Conservation (phyloP, 192 early-diverging fungal species). For the Diversispora epigaea region DNA sequence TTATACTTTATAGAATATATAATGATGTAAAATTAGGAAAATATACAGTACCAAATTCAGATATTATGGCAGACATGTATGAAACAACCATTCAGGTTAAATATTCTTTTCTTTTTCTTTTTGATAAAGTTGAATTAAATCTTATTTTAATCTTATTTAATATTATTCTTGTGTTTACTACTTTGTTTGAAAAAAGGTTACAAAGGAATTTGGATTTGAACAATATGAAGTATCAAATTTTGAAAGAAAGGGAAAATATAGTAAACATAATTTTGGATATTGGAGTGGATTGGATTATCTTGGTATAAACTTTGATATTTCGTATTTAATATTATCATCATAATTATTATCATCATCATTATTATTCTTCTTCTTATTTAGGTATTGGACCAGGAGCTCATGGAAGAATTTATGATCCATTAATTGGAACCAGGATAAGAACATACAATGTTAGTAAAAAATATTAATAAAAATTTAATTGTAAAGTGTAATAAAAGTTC, state of each 20-base stretch:
- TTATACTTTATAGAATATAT: conserved; percentile 38
- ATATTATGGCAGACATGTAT: conserved; percentile 54
- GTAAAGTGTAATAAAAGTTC: not conserved
- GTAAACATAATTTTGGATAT: conserved; percentile 55
- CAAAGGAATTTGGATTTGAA: conserved; percentile 41
- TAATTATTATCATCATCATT: no score
- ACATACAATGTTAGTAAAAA: conserved; percentile 47
- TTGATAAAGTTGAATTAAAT: no score
- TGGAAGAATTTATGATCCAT: conserved; percentile 44
- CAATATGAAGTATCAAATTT: conserved; percentile 64
- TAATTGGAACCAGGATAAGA: conserved; percentile 32
- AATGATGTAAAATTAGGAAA: conserved; percentile 39
- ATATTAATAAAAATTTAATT: not conserved
- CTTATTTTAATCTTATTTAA: no score
- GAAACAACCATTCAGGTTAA: conserved; percentile 38
- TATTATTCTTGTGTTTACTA: no score
- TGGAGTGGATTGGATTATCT: conserved; percentile 59
- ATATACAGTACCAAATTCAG: conserved; percentile 37
- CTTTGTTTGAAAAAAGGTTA: conserved; percentile 29
- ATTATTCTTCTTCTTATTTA: not conserved
- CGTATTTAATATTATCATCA: not conserved
- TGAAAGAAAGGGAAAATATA: conserved; percentile 40
- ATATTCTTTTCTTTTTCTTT: no score
- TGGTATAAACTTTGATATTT: conserved; percentile 36
- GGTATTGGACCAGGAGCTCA: conserved; percentile 60